These are phyloP conservation scores for Quercus phellos DNA, from an alignment of 331 rosid genomes.

Conservation along the genomic window DNA sequence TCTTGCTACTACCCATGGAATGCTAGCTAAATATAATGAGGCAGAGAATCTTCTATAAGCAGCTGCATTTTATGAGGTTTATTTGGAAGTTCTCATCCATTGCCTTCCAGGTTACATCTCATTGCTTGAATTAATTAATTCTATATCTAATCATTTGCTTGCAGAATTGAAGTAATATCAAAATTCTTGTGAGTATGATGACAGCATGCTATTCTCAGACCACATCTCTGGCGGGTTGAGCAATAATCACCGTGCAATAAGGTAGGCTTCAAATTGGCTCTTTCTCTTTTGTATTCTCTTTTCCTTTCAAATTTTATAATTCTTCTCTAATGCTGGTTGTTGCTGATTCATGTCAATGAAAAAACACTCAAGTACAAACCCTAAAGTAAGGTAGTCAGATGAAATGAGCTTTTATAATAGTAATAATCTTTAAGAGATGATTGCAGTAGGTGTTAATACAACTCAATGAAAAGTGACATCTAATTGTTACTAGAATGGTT, in stretches of 20 bases:
- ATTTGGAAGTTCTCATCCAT: slow-evolving; percentile 76
- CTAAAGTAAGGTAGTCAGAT: background rate
- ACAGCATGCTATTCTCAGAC: slow-evolving; percentile 86
- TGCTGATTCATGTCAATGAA: background rate
- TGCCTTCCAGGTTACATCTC: slow-evolving; percentile 59
- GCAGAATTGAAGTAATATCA: background rate
- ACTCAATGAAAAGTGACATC: background rate
- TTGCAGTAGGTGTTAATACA: no score
- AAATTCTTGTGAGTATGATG: slow-evolving; percentile 31
- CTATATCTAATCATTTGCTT: background rate
- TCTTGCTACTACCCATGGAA: slow-evolving; percentile 57
- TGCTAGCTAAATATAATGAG: slow-evolving; percentile 53
- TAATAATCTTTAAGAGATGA: no score
- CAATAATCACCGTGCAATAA: slow-evolving; percentile 38
- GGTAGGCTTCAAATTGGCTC: slow-evolving; percentile 31
- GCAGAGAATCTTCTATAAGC: slow-evolving; percentile 68
- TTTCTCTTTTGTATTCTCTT: background rate
- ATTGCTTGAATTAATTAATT: slow-evolving; percentile 6
- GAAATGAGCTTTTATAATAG: no score
- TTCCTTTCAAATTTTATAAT: background rate
- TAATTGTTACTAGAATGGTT: background rate
- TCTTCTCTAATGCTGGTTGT: background rate
- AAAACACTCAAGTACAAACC: background rate
- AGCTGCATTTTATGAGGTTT: slow-evolving; percentile 92
- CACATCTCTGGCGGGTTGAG: slow-evolving; percentile 74